phyloP scores from a whole-genome alignment of 257 asterid genomes.

The Nicotiana tomentosiformis region DNA sequence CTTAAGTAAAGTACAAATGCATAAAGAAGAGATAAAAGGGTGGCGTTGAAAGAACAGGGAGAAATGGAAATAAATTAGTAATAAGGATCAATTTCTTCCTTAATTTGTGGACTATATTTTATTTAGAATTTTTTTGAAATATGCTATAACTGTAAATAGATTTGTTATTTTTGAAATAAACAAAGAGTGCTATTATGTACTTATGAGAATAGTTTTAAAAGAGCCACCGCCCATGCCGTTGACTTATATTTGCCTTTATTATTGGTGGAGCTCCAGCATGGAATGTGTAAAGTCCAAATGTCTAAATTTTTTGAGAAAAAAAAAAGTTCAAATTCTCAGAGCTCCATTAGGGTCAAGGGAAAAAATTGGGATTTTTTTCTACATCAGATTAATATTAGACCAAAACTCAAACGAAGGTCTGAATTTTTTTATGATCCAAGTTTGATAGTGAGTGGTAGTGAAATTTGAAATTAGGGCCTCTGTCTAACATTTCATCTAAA shows the following conservation, averaged over 20 bases:
- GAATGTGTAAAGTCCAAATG: background rate
- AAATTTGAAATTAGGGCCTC: background rate
- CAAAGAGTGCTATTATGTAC: too few relatives aligned
- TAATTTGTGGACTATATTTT: too few relatives aligned
- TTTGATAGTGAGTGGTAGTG: background rate
- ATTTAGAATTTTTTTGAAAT: too few relatives aligned
- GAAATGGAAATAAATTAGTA: too few relatives aligned
- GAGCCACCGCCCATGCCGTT: background rate
- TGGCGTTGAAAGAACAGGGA: too few relatives aligned
- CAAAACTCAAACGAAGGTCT: background rate
- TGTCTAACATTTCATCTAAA: background rate
- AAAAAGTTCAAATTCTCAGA: background rate
- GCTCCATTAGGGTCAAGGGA: background rate
- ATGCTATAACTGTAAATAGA: too few relatives aligned
- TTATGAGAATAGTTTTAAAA: too few relatives aligned
- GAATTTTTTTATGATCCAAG: background rate
- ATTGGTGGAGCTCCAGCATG: background rate
- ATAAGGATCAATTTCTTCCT: too few relatives aligned
- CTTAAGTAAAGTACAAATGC: too few relatives aligned
- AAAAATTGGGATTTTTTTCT: background rate
- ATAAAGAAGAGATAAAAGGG: too few relatives aligned
- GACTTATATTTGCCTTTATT: background rate
- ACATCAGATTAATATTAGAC: background rate
- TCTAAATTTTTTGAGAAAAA: background rate
- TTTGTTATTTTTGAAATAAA: too few relatives aligned